phyloP scores from a whole-genome alignment of 495 filamentous ascomycete species.

The Hyaloscypha finlandica region DNA sequence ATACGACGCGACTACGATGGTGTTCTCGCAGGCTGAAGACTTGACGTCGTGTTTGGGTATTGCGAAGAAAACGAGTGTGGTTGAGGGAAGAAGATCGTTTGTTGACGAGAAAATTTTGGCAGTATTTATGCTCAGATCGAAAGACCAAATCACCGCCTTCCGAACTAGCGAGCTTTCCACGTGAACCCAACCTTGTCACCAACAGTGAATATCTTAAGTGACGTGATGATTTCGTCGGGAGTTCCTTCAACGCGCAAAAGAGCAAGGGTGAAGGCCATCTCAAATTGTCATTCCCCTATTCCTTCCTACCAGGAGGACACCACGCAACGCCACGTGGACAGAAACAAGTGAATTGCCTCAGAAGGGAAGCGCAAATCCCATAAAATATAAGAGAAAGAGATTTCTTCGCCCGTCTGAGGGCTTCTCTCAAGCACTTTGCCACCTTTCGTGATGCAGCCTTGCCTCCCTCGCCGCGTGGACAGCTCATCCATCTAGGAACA shows the following conservation, averaged over 20 bases:
- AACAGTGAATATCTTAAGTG: not conserved
- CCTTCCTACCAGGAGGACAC: not conserved
- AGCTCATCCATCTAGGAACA: not conserved
- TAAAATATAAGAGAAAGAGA: too few species aligned
- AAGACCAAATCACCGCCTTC: not conserved
- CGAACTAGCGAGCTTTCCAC: not conserved
- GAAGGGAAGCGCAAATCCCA: too few species aligned
- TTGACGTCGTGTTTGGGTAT: not conserved
- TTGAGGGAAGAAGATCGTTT: not conserved
- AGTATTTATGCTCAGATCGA: not conserved
- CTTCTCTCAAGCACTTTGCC: not conserved
- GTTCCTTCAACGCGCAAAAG: not conserved
- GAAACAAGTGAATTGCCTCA: too few species aligned
- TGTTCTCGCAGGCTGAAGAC: not conserved
- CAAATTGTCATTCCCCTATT: not conserved
- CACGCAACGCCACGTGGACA: too few species aligned
- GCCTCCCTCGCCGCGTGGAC: not conserved
- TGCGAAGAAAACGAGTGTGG: constrained; percentile 2
- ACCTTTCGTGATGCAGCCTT: not conserved
- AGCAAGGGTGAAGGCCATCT: not conserved
- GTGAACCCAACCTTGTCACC: not conserved
- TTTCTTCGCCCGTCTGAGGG: too few species aligned
- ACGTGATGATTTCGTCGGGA: not conserved
- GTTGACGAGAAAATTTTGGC: not conserved
- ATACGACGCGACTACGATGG: not conserved